phyloP scores from a whole-genome alignment of 768 basidiomycete species.

The Butyriboletus loyo region DNA sequence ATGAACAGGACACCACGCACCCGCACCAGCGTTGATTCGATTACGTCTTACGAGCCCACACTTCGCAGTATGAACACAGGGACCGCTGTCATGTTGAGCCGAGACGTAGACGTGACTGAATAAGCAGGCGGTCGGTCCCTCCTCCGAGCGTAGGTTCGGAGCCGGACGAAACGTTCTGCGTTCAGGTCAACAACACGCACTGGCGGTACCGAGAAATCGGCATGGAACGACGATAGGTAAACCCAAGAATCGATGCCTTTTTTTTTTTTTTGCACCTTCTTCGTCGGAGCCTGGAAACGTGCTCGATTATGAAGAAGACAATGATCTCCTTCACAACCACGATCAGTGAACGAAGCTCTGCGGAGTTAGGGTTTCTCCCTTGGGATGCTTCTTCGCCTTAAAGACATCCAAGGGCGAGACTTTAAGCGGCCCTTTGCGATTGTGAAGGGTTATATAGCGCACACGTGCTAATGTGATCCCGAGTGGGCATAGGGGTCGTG shows the following conservation, averaged over 20 bases:
- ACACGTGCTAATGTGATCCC: not conserved
- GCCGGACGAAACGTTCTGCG: not conserved
- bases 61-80: too few relatives aligned
- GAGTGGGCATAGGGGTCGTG: not conserved
- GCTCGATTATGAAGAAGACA: not conserved
- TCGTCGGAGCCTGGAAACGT: not conserved
- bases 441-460: too few relatives aligned
- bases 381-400: not conserved
- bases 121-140: not conserved
- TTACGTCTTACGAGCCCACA: too few relatives aligned
- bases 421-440: not conserved
- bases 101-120: not conserved
- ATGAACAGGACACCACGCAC: slow-evolving; percentile 44
- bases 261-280: not conserved
- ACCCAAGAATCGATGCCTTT: not conserved
- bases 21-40: slow-evolving; percentile 44
- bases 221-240: not conserved
- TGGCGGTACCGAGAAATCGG: not conserved
- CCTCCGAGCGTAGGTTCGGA: not conserved
- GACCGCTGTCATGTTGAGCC: not conserved
- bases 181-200: not conserved
- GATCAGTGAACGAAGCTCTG: slow-evolving; percentile 1
- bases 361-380: not conserved
- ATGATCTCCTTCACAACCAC: not conserved
- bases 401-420: not conserved